Conservation (phyloP, 2,329 filamentous ascomycete genomes). For the Colletotrichum noveboracense region DNA sequence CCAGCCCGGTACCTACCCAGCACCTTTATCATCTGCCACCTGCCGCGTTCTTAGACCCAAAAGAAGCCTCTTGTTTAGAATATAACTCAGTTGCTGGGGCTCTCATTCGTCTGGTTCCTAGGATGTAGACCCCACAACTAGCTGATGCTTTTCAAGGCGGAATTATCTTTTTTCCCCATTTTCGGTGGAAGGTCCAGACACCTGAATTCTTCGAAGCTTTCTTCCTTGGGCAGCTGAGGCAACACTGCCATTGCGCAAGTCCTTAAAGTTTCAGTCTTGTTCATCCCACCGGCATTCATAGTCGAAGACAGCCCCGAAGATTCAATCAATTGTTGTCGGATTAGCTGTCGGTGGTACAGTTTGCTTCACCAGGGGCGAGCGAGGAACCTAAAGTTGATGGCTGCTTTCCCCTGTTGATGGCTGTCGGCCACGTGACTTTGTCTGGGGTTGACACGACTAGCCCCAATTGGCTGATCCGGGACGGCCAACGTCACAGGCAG, state of each 20-base stretch:
- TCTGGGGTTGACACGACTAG: constrained; percentile 3
- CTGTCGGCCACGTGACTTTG: constrained; percentile 5
- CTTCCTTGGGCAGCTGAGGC: background rate
- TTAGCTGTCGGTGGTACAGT: background rate
- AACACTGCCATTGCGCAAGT: background rate
- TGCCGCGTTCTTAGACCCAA: background rate
- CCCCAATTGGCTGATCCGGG: constrained; percentile 2
- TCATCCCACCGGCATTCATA: background rate
- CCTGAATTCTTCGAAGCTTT: background rate
- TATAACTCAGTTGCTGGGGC: background rate
- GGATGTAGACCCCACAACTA: background rate
- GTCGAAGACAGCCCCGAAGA: background rate
- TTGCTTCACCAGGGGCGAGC: background rate
- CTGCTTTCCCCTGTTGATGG: background rate
- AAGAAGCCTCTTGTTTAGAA: background rate
- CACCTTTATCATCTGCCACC: background rate
- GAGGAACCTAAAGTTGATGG: background rate
- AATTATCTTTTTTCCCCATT: background rate
- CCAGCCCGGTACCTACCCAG: background rate
- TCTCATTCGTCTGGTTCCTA: background rate
- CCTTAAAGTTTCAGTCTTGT: background rate
- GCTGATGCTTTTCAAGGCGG: background rate
- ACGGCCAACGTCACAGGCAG: constrained; percentile 17
- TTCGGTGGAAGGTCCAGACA: background rate
- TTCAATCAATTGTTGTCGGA: background rate